Percentiles rank a stretch among this genome's conserved stretches.
These are phyloP conservation scores for Daldinia vernicosa DNA, from an alignment of 495 filamentous ascomycete species.

Conservation along the genomic window DNA sequence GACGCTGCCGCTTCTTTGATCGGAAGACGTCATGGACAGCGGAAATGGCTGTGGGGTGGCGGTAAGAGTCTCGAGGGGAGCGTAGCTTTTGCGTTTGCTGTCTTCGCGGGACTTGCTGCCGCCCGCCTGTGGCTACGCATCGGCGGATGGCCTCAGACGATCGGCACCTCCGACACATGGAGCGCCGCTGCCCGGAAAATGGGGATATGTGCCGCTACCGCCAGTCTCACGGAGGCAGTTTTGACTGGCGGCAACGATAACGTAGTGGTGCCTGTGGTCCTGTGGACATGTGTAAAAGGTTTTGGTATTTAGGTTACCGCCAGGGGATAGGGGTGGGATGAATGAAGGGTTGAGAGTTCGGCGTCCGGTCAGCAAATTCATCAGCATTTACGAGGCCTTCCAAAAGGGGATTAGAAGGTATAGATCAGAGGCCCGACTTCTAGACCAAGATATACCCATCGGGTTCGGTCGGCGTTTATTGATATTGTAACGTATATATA, in stretches of 20 bases:
- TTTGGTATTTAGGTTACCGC: constrained; percentile 65
- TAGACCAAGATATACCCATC: not conserved
- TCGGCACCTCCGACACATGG: constrained; percentile 33
- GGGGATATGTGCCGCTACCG: constrained; percentile 74
- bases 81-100: constrained; percentile 81
- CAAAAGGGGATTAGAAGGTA: not conserved
- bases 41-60: constrained; percentile 96
- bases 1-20: constrained; percentile 95
- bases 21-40: constrained; percentile 83
- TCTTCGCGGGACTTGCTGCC: constrained; percentile 74
- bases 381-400: constrained; percentile 7
- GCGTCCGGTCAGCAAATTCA: constrained; percentile 1
- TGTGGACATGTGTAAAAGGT: constrained; percentile 89
- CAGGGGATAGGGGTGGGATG: constrained; percentile 7
- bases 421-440: not conserved
- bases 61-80: constrained; percentile 96
- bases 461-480: not conserved
- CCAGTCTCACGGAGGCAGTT: constrained; percentile 93
- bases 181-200: constrained; percentile 60
- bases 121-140: constrained; percentile 78
- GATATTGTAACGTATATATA: not conserved
- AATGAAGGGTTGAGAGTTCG: not conserved
- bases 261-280: constrained; percentile 92
- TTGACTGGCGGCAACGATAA: constrained; percentile 98
- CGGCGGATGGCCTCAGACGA: constrained; percentile 71